phyloP scores from a whole-genome alignment of 169 alveolate genomes.

The Eimeria maxima region DNA sequence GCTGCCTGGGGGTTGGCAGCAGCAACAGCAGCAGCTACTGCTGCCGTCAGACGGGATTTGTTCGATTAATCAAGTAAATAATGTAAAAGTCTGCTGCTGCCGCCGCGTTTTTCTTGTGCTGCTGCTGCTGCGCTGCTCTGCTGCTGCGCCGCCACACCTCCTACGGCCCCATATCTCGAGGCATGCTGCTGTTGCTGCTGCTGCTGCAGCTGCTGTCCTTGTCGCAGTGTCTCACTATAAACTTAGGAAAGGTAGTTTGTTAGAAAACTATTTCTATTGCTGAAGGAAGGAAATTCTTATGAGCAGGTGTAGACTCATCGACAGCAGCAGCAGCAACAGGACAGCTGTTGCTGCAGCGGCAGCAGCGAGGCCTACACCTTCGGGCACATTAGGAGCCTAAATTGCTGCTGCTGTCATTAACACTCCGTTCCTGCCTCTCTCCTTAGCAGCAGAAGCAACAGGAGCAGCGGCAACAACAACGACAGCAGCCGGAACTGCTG shows the following conservation, averaged over 20 bases:
- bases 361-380: slow-evolving; percentile 21
- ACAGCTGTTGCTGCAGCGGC: slow-evolving; percentile 1
- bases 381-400: neutral
- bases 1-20: neutral
- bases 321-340: neutral
- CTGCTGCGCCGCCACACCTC: neutral
- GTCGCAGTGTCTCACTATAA: neutral
- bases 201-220: slow-evolving; percentile 48
- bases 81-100: neutral
- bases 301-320: neutral
- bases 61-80: neutral
- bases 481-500: slow-evolving; percentile 88
- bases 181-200: slow-evolving; percentile 61
- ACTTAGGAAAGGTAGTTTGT: neutral
- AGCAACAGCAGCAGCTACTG: slow-evolving; percentile 57
- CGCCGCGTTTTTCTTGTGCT: no score
- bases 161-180: slow-evolving; percentile 50
- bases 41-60: neutral
- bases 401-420: neutral
- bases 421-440: neutral
- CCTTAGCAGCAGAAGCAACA: slow-evolving; percentile 5
- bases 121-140: slow-evolving; percentile 27
- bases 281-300: neutral
- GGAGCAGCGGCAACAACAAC: neutral
- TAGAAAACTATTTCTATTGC: neutral